A percentile compares a stretch with the other conserved stretches of the same genome.
phyloP scores from a whole-genome alignment of 2,329 filamentous ascomycete species.

The Aspergillus chevalieri region DNA sequence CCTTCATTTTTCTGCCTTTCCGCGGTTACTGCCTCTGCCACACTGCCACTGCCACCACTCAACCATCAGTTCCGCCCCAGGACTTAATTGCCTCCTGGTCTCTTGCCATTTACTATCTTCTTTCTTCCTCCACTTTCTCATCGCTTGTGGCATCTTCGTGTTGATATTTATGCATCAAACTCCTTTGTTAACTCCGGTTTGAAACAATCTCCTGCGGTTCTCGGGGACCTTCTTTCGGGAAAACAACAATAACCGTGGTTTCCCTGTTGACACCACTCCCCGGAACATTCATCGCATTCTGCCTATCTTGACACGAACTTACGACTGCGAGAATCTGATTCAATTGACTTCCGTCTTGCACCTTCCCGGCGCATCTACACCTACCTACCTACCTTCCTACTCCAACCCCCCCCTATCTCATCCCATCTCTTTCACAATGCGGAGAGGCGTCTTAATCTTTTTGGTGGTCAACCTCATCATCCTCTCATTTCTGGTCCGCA shows the following conservation, averaged over 20 bases:
- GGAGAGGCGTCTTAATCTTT: conserved; percentile 56
- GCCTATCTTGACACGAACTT: conserved; percentile 1
- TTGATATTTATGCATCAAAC: conserved; percentile 1
- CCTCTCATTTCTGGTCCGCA: conserved; percentile 58
- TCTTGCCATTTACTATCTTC: neutral
- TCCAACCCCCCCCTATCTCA: neutral
- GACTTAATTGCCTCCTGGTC: neutral
- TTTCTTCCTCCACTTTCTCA: neutral
- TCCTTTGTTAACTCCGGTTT: neutral
- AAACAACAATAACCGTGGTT: too few relatives aligned
- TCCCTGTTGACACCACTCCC: too few relatives aligned
- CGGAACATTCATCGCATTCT: neutral
- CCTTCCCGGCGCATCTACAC: neutral
- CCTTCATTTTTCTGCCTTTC: conserved; percentile 1
- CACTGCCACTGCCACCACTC: neutral
- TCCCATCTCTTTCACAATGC: conserved; percentile 42
- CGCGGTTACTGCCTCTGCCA: neutral
- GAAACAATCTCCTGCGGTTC: neutral
- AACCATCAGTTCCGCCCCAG: neutral
- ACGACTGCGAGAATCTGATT: conserved; percentile 1
- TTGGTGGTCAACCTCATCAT: conserved; percentile 60
- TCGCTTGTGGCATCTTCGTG: neutral
- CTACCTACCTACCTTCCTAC: neutral
- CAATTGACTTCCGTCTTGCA: conserved; percentile 1
- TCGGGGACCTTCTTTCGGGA: neutral